Base-by-base conservation (phyloP, 2,329 filamentous ascomycete genomes). In the Fonsecaea nubica region DNA sequence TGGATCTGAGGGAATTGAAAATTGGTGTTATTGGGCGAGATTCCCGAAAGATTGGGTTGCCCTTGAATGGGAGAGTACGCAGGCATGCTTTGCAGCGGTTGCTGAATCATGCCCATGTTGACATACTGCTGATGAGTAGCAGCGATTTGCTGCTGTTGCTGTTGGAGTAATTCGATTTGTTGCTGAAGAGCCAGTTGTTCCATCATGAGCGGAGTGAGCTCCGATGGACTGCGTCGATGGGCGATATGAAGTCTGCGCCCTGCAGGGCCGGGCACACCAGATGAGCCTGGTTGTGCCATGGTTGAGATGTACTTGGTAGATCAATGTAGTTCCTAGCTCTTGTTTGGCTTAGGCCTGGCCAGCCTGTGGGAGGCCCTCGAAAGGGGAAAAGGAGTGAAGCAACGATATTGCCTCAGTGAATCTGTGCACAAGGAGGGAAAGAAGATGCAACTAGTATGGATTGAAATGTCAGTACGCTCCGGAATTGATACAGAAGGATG, bases 201-300 rank as follows among this genome's bases (percentile, higher is more conserved):
- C 92, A 97, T 96, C 92, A 98, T 96, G 80, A 98, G 84, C 72
- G 94, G 95, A 66, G 94, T 98, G 80, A 98, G 86, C 86, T 98
- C 95, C 74, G 95, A 98, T 72, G 94, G 95, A 83, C 93, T 97
- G 81, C 94, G 90, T 78, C 94, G 91, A 84, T 98, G 94, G 76
- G 94, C 94, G 82, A 98, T 97, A 84, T 98, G 93, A 79, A 98
- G 88, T 79, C 93, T 90, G 78, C 94, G 93, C 77, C 93, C 93
- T 78, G 90, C 82, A 76, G 92, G 92, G 74, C 92, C 93, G 78
- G 84, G 82, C 66, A 80, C 79, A 65, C 80, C 80, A 70, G 80
- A 79, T 74, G 83, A 79, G 75, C 86, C 86, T 80, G 89, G 85
- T 78, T 88, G 88, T 77, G 89, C 89, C 89, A 91, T 91, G 78